Evolutionary conservation across 2,329 filamentous ascomycete genomes (phyloP).

Genomic region (Colletotrichum magnum): DNA sequence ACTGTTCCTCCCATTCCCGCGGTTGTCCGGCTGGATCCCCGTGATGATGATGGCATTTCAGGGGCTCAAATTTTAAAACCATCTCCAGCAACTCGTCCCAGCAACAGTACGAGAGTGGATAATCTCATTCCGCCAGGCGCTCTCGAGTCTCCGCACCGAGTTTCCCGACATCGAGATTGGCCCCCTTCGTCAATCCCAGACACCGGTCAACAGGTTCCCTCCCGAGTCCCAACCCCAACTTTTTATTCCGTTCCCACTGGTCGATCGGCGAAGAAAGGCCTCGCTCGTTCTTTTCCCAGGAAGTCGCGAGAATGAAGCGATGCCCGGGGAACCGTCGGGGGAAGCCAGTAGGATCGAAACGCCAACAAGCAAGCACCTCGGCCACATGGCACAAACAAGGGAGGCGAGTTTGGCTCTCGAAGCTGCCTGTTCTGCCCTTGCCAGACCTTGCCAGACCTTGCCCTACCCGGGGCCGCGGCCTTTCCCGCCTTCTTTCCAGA

Average conservation of each 20-base stretch:
- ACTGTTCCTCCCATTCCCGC: slow-evolving; percentile 7
- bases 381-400: slow-evolving; percentile 31
- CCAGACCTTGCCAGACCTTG: slow-evolving; percentile 2
- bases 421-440: not conserved
- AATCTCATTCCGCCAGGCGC: slow-evolving; percentile 32
- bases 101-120: slow-evolving; percentile 33
- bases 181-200: slow-evolving; percentile 29
- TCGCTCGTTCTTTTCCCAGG: not conserved
- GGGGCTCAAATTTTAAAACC: slow-evolving; percentile 27
- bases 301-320: slow-evolving; percentile 9
- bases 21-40: slow-evolving; percentile 9
- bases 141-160: slow-evolving; percentile 11
- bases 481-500: slow-evolving; percentile 24
- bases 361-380: slow-evolving; percentile 17
- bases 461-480: slow-evolving; percentile 22
- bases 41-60: slow-evolving; percentile 26
- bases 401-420: not conserved
- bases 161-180: slow-evolving; percentile 32
- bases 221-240: not conserved
- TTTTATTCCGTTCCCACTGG: not conserved
- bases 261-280: slow-evolving; percentile 17
- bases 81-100: slow-evolving; percentile 34
- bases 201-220: slow-evolving; percentile 14
- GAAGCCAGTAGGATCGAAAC: slow-evolving; percentile 10
- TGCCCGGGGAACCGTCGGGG: slow-evolving; percentile 8